These are phyloP conservation scores for Hypocreales sp. DNA, from an alignment of 2,329 filamentous ascomycete species.

Conservation along the genomic window DNA sequence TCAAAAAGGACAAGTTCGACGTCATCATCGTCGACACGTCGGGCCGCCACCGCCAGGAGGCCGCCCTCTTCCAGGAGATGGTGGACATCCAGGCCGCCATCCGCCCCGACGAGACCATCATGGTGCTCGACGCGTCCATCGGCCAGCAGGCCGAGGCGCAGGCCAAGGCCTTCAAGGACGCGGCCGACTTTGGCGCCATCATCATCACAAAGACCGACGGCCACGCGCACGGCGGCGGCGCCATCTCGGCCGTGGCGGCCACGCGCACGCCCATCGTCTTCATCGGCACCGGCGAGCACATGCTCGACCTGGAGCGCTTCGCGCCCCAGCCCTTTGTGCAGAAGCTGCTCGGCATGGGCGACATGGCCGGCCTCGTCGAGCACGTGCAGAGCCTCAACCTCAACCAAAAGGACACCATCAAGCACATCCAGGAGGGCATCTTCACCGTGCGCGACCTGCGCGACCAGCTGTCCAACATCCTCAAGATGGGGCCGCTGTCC, in stretches of 20 bases:
- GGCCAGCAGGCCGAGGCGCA: conserved; percentile 92
- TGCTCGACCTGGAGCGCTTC: conserved; percentile 88
- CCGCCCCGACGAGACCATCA: conserved; percentile 88
- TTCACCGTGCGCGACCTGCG: conserved; percentile 90
- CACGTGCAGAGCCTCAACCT: conserved; percentile 92
- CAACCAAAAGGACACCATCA: conserved; percentile 97
- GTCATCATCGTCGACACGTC: conserved; percentile 98
- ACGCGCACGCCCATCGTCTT: conserved; percentile 96
- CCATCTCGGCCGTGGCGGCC: conserved; percentile 91
- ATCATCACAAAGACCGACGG: conserved; percentile 99
- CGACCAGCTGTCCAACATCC: conserved; percentile 92
- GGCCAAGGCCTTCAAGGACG: conserved; percentile 91
- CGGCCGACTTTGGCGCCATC: conserved; percentile 92
- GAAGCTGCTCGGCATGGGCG: conserved; percentile 92
- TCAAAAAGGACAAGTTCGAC: conserved; percentile 97
- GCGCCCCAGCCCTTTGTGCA: conserved; percentile 85
- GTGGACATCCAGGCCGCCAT: conserved; percentile 87
- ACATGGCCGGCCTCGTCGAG: conserved; percentile 88
- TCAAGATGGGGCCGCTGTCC: conserved; percentile 97
- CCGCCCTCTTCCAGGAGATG: conserved; percentile 95
- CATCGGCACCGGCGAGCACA: conserved; percentile 93
- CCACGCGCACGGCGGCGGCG: conserved; percentile 86
- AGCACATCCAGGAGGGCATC: conserved; percentile 92
- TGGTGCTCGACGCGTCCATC: conserved; percentile 93
- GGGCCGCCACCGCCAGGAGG: conserved; percentile 86